Evolutionary conservation across 2,329 filamentous ascomycete species (phyloP), one percentile per base, ranked within the genome.

Genomic region (Paraphoma chrysanthemicola): DNA sequence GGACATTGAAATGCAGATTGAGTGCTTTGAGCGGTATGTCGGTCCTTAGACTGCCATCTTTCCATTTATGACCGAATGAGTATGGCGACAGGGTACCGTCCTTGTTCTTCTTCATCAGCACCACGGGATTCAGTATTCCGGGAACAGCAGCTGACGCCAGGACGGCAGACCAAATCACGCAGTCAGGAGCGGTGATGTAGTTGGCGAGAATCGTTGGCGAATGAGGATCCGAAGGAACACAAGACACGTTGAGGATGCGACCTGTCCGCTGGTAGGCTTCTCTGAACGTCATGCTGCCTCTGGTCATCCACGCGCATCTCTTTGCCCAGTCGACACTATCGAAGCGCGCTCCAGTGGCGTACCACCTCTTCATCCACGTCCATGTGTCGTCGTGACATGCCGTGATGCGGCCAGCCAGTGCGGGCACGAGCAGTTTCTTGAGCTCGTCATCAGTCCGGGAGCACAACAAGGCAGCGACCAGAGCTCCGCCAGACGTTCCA

Each of bases 41-140:
- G 1, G 95, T 99, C 38, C 95, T 86, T 52, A 99, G 80, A 66
- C 90, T 95, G 51, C 95, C 95, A 74, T 99, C 95, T 78, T 99
- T 99, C 95, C 95, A 99, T 79, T 98, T 98, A 81, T 98, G 93
- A 0, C 95, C 95, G 72, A 99, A 99, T 0, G 92, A 96, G 77
- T 97, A 99, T 0, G 95, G 95, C 0, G 88, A 87, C 4, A 99
- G 82, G 2, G 83, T 88, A 1, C 93, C 93, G 57, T 93, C 86
- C 16, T 84, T 82, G 51, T 85, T 90, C 80, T 96, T 97, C 82
- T 88, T 88, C 89, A 97, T 91, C 7, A 99, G 86, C 1, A 99
- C 94, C 2, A 96, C 91, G 0, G 95, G 95, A 71, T 98, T 98
- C 36, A 98, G 81, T 54, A 99, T 98, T 1, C 95, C 95, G 0